Evolutionary conservation across 495 filamentous ascomycete genomes (phyloP).

Genomic region (Trichoderma parareesei): DNA sequence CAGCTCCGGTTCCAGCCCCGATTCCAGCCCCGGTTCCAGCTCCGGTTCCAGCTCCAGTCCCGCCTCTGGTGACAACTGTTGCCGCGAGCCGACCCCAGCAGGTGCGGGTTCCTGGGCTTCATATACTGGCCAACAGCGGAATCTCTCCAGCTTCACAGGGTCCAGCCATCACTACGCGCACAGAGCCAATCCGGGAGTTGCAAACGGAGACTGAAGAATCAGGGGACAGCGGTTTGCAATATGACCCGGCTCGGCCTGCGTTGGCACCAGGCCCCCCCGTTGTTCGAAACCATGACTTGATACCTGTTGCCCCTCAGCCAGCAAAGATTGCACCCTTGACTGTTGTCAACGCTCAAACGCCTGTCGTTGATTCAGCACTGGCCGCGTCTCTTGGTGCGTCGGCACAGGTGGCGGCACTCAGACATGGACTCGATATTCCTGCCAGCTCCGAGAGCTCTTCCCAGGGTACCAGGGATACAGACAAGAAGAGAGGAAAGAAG

Average conservation of each 20-base stretch:
- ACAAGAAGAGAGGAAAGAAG: slow-evolving; percentile 39
- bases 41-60: background rate
- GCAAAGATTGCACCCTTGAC: slow-evolving; percentile 69
- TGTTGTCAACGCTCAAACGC: slow-evolving; percentile 44
- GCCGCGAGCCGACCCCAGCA: slow-evolving; percentile 11
- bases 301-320: slow-evolving; percentile 74
- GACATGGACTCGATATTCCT: slow-evolving; percentile 31
- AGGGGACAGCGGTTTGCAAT: background rate
- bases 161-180: slow-evolving; percentile 24
- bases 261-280: slow-evolving; percentile 25
- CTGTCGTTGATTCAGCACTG: slow-evolving; percentile 33
- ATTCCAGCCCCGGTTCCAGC: background rate
- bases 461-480: slow-evolving; percentile 28
- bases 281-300: slow-evolving; percentile 42
- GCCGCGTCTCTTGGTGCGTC: slow-evolving; percentile 13
- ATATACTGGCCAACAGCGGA: slow-evolving; percentile 7
- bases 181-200: background rate
- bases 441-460: slow-evolving; percentile 47
- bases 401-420: slow-evolving; percentile 41
- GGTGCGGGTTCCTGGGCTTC: slow-evolving; percentile 26
- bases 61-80: background rate
- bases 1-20: background rate
- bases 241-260: background rate
- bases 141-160: slow-evolving; percentile 14
- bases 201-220: background rate